Base-by-base conservation (phyloP, 345 rosid genomes). In the Hibiscus syriacus region DNA sequence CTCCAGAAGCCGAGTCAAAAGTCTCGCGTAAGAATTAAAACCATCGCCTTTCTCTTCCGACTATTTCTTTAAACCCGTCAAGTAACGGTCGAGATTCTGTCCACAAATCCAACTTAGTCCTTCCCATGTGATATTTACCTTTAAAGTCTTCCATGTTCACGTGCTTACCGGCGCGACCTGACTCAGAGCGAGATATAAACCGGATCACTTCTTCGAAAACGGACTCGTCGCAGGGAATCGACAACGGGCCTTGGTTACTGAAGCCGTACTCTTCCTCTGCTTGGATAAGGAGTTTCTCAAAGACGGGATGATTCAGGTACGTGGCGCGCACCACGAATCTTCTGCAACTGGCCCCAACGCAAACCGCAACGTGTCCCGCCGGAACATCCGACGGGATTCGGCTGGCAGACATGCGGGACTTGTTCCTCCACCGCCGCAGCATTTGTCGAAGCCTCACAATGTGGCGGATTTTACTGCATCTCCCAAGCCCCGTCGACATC, bases 201-300 rank as follows among this genome's bases (percentile, higher is more conserved):
- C 80, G 83, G 72, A 94, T 67, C 5, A 77, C 86, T 65, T 92
- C 97, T 72, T 94, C 97, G 76, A 94, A 94, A 39, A 85, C 77
- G 25, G 83, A 76, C 72, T 91, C 98, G 46, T 91, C 99, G 64
- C 99, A 94, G 9, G 99, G 99, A 58, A 94, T 85, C 57, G 86
- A 75, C 64, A 94, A 67, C 3, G 96, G 99, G 5, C 99, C 99
- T 19, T 83, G 85, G 84, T 83, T 83, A 30, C 39, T 48, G 82
- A 89, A 89, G 8, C 98, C 99, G 78, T 70, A 89, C 92, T 91
- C 93, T 72, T 91, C 97, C 75, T 89, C 99, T 1, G 98, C 90
- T 69, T 85, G 84, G 30, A 72, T 67, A 0, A 94, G 82, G 5
- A 94, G 87, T 55, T 84, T 85, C 64, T 78, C 79, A 69, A 94